Conservation (phyloP, 495 filamentous ascomycete genomes). For the Pseudomonodictys pantanalensis region DNA sequence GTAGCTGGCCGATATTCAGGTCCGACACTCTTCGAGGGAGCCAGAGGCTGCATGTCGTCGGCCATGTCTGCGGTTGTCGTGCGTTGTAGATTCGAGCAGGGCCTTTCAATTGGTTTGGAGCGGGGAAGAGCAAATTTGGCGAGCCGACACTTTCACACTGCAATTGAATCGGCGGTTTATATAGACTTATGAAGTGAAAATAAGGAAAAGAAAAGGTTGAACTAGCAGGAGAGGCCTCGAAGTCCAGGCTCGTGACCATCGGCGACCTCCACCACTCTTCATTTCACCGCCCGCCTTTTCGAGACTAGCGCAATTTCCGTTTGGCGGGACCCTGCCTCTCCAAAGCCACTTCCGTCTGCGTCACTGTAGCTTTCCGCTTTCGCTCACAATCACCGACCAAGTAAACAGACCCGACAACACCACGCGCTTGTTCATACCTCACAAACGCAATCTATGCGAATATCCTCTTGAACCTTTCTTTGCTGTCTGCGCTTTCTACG, state of each 20-base stretch:
- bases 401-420: no score
- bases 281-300: neutral
- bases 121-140: no score
- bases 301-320: neutral
- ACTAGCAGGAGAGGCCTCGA: neutral
- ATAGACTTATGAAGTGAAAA: neutral
- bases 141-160: no score
- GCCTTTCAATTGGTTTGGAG: no score
- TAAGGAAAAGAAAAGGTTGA: slow-evolving; percentile 2
- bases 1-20: slow-evolving; percentile 72
- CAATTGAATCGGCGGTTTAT: no score
- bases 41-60: slow-evolving; percentile 36
- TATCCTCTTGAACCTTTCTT: no score
- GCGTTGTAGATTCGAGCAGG: no score
- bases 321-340: slow-evolving; percentile 1
- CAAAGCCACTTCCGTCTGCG: slow-evolving; percentile 8
- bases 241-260: slow-evolving; percentile 27
- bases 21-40: slow-evolving; percentile 70
- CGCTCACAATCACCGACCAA: neutral
- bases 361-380: slow-evolving; percentile 7
- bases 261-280: slow-evolving; percentile 12
- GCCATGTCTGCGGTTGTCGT: slow-evolving; percentile 28
- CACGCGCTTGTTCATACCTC: no score
- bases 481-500: neutral
- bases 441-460: no score